These are phyloP conservation scores for Colletotrichum ledebouriae DNA, from an alignment of 2,329 filamentous ascomycete species.

Conservation along the genomic window DNA sequence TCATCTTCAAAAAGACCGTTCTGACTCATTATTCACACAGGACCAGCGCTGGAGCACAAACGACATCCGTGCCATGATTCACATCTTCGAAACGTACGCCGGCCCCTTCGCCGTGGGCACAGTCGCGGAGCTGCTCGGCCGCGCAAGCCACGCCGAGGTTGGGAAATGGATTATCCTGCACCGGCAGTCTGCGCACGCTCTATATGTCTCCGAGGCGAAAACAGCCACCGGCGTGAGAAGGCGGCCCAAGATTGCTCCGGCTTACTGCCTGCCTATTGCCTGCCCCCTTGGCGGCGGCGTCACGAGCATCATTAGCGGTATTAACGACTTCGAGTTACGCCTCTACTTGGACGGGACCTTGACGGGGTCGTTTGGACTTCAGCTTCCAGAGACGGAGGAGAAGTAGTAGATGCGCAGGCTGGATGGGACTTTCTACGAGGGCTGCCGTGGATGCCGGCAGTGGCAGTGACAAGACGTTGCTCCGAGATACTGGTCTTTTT, in stretches of 20 bases:
- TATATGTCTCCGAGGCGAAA: not conserved
- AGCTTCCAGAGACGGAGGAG: not conserved
- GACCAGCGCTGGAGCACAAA: not conserved
- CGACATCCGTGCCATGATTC: conserved; percentile 4
- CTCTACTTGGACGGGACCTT: conserved; percentile 4
- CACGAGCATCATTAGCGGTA: not conserved
- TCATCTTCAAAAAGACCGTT: not conserved
- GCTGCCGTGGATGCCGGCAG: not conserved
- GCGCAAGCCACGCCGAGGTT: not conserved
- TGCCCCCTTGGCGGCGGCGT: conserved; percentile 4
- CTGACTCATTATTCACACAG: not conserved
- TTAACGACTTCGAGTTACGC: not conserved
- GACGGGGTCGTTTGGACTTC: not conserved
- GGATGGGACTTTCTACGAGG: not conserved
- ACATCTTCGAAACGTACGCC: conserved; percentile 2
- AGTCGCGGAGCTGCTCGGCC: conserved; percentile 6
- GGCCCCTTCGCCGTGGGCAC: conserved; percentile 8
- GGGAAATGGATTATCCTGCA: conserved; percentile 10
- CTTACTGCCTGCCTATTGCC: not conserved
- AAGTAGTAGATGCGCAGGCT: not conserved
- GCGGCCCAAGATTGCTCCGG: not conserved
- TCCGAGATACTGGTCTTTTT: not conserved
- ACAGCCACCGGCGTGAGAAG: not conserved
- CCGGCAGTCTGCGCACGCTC: conserved; percentile 5
- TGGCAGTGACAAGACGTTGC: not conserved